phyloP scores from a whole-genome alignment of 2,329 filamentous ascomycete species.

The Ophiostoma triangulosporum region DNA sequence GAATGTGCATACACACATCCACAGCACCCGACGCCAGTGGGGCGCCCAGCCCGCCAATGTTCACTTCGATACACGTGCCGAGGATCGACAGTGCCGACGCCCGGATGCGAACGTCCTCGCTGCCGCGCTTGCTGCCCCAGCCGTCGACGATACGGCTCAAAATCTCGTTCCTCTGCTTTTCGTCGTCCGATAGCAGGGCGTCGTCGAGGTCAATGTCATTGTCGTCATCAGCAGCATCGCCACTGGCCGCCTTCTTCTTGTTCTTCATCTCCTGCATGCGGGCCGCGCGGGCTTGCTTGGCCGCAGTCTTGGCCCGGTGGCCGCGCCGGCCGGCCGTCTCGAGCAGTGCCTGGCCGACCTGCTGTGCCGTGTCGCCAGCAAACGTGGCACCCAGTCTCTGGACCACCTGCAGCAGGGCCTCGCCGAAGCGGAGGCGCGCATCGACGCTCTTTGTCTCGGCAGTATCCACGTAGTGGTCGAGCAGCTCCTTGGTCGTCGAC shows the following conservation, averaged over 20 bases:
- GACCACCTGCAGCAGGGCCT: slow-evolving; percentile 52
- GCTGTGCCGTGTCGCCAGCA: slow-evolving; percentile 35
- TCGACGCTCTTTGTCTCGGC: slow-evolving; percentile 46
- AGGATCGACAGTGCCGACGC: slow-evolving; percentile 57
- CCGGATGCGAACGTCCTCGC: slow-evolving; percentile 57
- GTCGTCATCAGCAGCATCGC: slow-evolving; percentile 36
- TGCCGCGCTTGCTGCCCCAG: slow-evolving; percentile 52
- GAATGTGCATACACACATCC: slow-evolving; percentile 48
- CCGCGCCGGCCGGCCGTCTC: slow-evolving; percentile 51
- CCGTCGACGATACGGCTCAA: slow-evolving; percentile 48
- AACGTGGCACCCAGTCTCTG: slow-evolving; percentile 45
- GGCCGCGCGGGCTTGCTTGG: slow-evolving; percentile 38
- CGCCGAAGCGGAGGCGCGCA: slow-evolving; percentile 52
- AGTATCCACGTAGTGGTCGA: slow-evolving; percentile 54
- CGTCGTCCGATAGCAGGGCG: slow-evolving; percentile 30
- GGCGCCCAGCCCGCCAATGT: slow-evolving; percentile 41
- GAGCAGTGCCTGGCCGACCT: slow-evolving; percentile 45
- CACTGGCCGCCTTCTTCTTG: neutral
- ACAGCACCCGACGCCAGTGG: slow-evolving; percentile 40
- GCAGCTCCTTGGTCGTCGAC: slow-evolving; percentile 46
- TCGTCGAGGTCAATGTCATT: slow-evolving; percentile 32
- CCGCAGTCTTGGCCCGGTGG: slow-evolving; percentile 44
- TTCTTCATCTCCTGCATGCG: slow-evolving; percentile 31
- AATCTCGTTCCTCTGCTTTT: slow-evolving; percentile 33
- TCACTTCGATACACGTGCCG: slow-evolving; percentile 44